A percentile compares a stretch with the other conserved stretches of the same genome.
Conservation (phyloP, 768 basidiomycete genomes). For the Tricholoma hemisulphureum region DNA sequence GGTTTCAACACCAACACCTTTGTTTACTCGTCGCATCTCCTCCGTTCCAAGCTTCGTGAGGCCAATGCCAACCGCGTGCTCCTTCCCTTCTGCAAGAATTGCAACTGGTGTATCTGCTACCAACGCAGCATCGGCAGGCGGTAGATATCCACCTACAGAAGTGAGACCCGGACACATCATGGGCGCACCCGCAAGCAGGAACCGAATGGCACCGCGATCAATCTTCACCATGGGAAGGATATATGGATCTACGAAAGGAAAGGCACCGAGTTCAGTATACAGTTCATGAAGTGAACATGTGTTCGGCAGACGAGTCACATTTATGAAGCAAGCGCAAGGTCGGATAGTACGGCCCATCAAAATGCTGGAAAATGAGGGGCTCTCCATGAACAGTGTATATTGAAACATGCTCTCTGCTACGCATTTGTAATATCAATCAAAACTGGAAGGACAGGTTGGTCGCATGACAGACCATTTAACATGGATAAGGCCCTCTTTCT, state of each 20-base stretch:
- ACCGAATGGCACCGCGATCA: constrained; percentile 97
- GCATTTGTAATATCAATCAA: constrained; percentile 21
- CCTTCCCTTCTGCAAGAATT: constrained; percentile 94
- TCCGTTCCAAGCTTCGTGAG: constrained; percentile 79
- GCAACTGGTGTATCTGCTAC: constrained; percentile 79
- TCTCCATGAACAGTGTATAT: constrained; percentile 86
- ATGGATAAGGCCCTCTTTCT: constrained; percentile 92
- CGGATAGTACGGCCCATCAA: constrained; percentile 90
- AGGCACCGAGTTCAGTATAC: constrained; percentile 1
- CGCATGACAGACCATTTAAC: constrained; percentile 83
- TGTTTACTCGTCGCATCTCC: constrained; percentile 87
- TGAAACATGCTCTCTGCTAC: constrained; percentile 92
- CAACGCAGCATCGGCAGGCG: constrained; percentile 65
- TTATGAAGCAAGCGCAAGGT: constrained; percentile 88
- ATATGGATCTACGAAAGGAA: constrained; percentile 80
- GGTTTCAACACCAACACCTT: constrained; percentile 87
- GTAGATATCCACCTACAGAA: constrained; percentile 86
- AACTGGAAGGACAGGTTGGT: neutral
- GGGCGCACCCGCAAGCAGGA: constrained; percentile 88
- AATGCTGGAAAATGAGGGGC: constrained; percentile 94
- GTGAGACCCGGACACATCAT: constrained; percentile 99
- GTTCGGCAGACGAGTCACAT: constrained; percentile 55
- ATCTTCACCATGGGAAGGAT: constrained; percentile 85
- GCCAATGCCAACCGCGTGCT: constrained; percentile 85
- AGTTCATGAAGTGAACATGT: neutral